Percentiles rank a stretch among this genome's conserved stretches.
Conservation (phyloP, 768 basidiomycete species). For the Mrakia blollopis region DNA sequence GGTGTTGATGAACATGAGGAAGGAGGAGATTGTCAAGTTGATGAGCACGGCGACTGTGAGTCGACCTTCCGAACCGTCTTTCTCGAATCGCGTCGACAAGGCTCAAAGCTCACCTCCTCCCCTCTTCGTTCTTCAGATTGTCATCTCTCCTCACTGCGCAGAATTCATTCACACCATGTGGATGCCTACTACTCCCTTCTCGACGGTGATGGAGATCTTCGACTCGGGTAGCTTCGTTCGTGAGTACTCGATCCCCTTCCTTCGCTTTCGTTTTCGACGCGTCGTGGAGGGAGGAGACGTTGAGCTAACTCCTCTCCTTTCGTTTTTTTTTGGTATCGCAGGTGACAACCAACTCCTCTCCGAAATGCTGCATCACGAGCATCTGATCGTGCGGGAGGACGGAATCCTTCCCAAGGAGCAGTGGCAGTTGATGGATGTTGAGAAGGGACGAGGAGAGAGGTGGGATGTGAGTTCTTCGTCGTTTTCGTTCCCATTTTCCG, state of each 20-base stretch:
- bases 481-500: background rate
- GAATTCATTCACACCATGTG: conserved; percentile 38
- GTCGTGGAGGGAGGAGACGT: too few species aligned
- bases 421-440: conserved; percentile 34
- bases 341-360: conserved; percentile 39
- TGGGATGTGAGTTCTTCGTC: conserved; percentile 33
- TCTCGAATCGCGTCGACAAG: background rate
- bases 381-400: conserved; percentile 39
- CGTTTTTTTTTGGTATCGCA: conserved; percentile 29
- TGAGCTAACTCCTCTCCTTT: background rate
- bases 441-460: conserved; percentile 32
- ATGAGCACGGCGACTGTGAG: conserved; percentile 28
- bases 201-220: conserved; percentile 40
- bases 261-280: background rate
- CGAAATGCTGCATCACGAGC: conserved; percentile 36
- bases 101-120: too few species aligned
- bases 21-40: conserved; percentile 38
- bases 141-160: conserved; percentile 39
- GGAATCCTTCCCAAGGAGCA: conserved; percentile 29
- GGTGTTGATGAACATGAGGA: conserved; percentile 37
- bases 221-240: conserved; percentile 40
- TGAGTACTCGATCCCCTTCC: conserved; percentile 27
- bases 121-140: conserved; percentile 32
- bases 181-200: conserved; percentile 38
- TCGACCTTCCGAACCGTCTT: background rate